Base-by-base conservation (phyloP, 345 rosid genomes). In the Salix dunnii region DNA sequence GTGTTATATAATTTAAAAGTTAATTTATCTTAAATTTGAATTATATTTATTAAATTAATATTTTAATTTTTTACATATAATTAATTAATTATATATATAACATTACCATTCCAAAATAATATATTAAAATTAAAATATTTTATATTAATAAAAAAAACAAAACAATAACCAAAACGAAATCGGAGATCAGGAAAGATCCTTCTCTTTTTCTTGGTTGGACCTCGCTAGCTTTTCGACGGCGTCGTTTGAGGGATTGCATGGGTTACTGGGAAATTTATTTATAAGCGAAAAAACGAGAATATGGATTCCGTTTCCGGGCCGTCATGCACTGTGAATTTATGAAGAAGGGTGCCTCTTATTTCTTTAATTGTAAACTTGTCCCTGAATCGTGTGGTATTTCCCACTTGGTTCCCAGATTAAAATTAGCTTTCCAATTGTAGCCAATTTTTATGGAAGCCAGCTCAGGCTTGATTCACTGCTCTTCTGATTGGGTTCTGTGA, bases 281-380 rank as follows among this genome's bases (percentile, higher is more conserved):
- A 66, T 1, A 11, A 35, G 69, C 18, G 3, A 31, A 1, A 12
- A 64, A 14, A 64, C 35, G 1, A 38, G 5, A 66, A 14, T 31
- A 17, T 55, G 38, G 51, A 30, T 66, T 5, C 42, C 23, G 21
- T 55, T 55, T 55, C 13, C n/a, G 28, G n/a, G 55, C 58, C 46
- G 25, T 42, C 70, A 76, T 58, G 55, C 76, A 46, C 43, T 42
- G 77, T 60, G 58, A 33, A 31, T 3, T 9, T 72, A 25, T 69
- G 30, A n/a, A 16, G 12, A 25, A 25, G 20, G 40, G 70, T 23
- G n/a, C n/a, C 16, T 53, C 46, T 73, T 10, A 11, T 31, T 40
- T 74, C 25, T 27, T 35, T 46, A 78, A 5, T 70, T 79, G 0
- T n/a, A 63, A 70, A 4, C 9, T 23, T 9, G 3, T 12, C 1